Evolutionary conservation across 352 stramenopile genomes (phyloP), one percentile per base, ranked within the genome.

Genomic region (Globisporangium solare): DNA sequence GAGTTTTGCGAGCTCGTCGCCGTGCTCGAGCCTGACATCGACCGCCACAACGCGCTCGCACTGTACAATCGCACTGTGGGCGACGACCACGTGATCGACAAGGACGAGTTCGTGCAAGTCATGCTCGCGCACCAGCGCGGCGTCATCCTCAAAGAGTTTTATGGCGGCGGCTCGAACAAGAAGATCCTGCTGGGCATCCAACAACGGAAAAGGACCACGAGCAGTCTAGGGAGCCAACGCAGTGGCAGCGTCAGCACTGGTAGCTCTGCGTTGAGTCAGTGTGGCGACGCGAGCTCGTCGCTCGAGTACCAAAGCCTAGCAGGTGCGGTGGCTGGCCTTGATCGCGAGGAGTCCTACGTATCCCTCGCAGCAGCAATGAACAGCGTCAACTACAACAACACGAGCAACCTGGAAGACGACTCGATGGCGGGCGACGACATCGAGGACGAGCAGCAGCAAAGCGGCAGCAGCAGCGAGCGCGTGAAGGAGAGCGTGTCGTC

Each of bases 11-110:
- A 83, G 18, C 56, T 92, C 7, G 82, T 88, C 21, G 65, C 67
- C 13, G 68, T 79, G 27, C 54, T 92, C 0, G 82, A 92, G 56
- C 77, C 82, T 0, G 66, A 65, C 5, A 88, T 92, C 65, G 74
- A 85, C 20, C 74, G 79, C 20, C 77, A 78, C 5, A 77, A 92
- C 22, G 68, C 64, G 2, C 54, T 90, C 18, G 55, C 63, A 32
- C 61, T 90, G 22, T 90, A 90, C 54, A 87, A 86, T 51, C 67
- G 71, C 20, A 77, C 79, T 6, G 77, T 78, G 32, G 76, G 76
- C 6, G 77, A 88, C 15, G 78, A 92, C 54, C 72, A 89, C 22
- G 76, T 89, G n/a, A 87, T 90, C 32, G 83, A 89, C 53, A 86
- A 86, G 54, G 74, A 89, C 21, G 78, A 89, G 53, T 90, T 92